Evolutionary conservation across 768 basidiomycete genomes (phyloP).

Genomic region (Kwoniella europaea): DNA sequence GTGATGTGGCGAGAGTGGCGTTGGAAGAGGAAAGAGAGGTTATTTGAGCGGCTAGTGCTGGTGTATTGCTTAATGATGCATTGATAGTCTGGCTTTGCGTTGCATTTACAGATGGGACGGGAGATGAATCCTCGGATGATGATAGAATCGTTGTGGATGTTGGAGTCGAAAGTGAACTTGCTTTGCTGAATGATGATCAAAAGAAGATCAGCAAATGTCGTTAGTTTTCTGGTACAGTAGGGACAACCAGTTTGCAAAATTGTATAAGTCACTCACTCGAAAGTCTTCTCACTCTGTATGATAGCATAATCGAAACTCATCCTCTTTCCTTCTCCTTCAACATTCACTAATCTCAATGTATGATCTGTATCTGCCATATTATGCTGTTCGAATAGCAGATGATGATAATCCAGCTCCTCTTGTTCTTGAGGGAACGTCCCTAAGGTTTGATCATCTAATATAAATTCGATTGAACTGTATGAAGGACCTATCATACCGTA

Average conservation of each 20-base stretch:
- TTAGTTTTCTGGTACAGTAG: no score
- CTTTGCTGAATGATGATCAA: no score
- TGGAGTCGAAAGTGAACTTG: no score
- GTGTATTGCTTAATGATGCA: background rate
- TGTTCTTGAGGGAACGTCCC: slow-evolving; percentile 19
- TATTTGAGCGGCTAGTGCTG: slow-evolving; percentile 1
- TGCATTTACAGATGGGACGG: no score
- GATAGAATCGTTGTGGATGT: no score
- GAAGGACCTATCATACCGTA: slow-evolving; percentile 37
- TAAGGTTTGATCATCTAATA: slow-evolving; percentile 25
- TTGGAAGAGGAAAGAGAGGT: background rate
- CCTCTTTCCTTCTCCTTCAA: slow-evolving; percentile 13
- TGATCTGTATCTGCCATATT: slow-evolving; percentile 27
- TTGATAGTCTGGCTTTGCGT: background rate
- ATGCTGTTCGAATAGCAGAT: slow-evolving; percentile 33
- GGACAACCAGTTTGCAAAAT: no score
- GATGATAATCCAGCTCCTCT: slow-evolving; percentile 9
- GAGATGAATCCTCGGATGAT: no score
- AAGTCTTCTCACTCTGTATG: slow-evolving; percentile 15
- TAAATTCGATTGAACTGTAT: slow-evolving; percentile 27
- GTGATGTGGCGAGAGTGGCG: background rate
- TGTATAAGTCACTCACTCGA: background rate
- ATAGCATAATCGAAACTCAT: slow-evolving; percentile 42
- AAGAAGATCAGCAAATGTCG: no score
- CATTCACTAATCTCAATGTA: slow-evolving; percentile 25